Evolutionary conservation across 306 rosid species (phyloP), one percentile per base, ranked within the genome.

Genomic region (Pyrus pyrifolia): DNA sequence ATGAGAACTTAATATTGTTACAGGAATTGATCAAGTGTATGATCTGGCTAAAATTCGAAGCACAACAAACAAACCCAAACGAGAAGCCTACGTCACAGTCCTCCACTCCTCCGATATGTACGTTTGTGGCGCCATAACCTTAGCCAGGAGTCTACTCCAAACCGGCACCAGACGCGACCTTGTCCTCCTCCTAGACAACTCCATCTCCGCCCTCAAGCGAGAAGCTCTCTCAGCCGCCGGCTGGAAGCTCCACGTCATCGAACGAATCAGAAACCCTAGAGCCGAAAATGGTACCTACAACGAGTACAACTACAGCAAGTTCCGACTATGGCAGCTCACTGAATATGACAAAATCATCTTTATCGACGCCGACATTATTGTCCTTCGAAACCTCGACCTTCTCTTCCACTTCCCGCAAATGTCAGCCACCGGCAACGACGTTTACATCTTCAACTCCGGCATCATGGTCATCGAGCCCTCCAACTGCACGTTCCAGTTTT

Each of bases 301-400:
- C 72, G 97, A 95, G 78, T 95, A 95, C 86, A 95, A 95, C 79
- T 95, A 95, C 85, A 95, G 96, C 86, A 95, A 95, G 90, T 88
- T 95, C 77, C 89, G 97, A 6, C 81, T 95, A 1, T 95, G 99
- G 99, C 97, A 90, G 78, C 90, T 95, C 40, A 92, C 93, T 4
- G 88, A 86, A 25, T 95, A 95, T 67, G 81, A 90, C 40, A 92
- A 88, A 67, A 49, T 95, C 64, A 87, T 95, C 38, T 95, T 95
- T 85, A 82, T 95, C 40, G 99, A 95, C 49, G 76, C 99, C 13
- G 99, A 95, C 83, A 91, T 92, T 77, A 59, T 92, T n/a, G 93
- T 90, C 0, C 88, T 95, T 0, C 91, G 97, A 0, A 90, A 80
- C 81, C 96, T 95, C 25, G 99, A 95, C 75, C 81, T 95, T 33